Percentiles rank a stretch among this genome's conserved stretches.
Conservation (phyloP, 1,284 basidiomycete genomes). For the Sporisorium iseilematis-ciliati region DNA sequence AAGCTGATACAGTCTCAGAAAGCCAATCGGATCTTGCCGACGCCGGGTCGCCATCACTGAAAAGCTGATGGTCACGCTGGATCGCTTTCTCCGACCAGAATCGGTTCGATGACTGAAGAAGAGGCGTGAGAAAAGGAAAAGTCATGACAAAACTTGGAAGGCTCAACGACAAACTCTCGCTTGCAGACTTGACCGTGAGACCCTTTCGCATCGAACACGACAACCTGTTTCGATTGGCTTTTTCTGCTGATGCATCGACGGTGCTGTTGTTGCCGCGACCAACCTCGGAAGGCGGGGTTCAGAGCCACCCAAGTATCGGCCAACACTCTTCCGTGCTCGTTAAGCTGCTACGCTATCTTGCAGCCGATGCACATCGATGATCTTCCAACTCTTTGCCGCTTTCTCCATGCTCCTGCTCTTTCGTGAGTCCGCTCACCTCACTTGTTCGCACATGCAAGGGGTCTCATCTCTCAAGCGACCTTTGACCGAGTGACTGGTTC, state of each 20-base stretch:
- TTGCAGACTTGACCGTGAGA: neutral
- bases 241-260: neutral
- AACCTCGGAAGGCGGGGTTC: too few species aligned
- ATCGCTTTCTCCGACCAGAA: neutral
- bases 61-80: neutral
- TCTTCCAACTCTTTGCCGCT: neutral
- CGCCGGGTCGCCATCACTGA: too few species aligned
- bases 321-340: constrained; percentile 16
- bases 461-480: too few species aligned
- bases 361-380: constrained; percentile 9
- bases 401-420: neutral
- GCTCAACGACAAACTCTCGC: constrained; percentile 9
- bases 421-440: too few species aligned
- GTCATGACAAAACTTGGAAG: too few species aligned
- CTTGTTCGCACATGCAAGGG: too few species aligned
- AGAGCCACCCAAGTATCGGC: constrained; percentile 17
- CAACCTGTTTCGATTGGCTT: neutral
- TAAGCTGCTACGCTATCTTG: constrained; percentile 1
- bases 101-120: neutral
- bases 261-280: neutral
- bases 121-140: neutral
- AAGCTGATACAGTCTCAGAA: too few species aligned
- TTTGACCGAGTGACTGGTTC: neutral
- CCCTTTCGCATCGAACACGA: constrained; percentile 5
- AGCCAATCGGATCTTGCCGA: too few species aligned